Conservation (phyloP, 1,284 basidiomycete species). For the Fomes fomentarius region DNA sequence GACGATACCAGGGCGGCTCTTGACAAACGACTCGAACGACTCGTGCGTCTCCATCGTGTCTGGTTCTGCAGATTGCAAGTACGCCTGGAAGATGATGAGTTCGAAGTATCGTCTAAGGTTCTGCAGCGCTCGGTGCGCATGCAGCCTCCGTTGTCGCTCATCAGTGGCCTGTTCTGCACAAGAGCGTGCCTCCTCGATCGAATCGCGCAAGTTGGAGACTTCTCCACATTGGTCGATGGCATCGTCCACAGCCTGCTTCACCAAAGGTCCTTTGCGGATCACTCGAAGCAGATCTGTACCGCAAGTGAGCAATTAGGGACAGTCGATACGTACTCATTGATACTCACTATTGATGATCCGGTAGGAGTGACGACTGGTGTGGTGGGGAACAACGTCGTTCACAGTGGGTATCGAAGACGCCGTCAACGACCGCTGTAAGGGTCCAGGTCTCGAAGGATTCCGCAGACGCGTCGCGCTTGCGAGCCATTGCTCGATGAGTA, state of each 20-base stretch:
- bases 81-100: slow-evolving; percentile 93
- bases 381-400: slow-evolving; percentile 29
- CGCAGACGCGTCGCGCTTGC: slow-evolving; percentile 37
- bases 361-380: slow-evolving; percentile 65
- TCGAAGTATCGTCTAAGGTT: slow-evolving; percentile 89
- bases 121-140: slow-evolving; percentile 79
- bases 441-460: slow-evolving; percentile 41
- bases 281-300: slow-evolving; percentile 83
- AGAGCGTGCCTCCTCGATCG: slow-evolving; percentile 83
- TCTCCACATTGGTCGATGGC: slow-evolving; percentile 88
- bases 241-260: slow-evolving; percentile 90
- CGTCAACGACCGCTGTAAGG: slow-evolving; percentile 41
- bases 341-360: slow-evolving; percentile 78
- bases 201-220: slow-evolving; percentile 86
- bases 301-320: not conserved
- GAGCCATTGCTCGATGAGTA: slow-evolving; percentile 90
- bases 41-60: slow-evolving; percentile 81
- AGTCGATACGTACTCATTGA: not conserved
- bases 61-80: slow-evolving; percentile 84
- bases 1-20: slow-evolving; percentile 73
- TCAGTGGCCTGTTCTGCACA: slow-evolving; percentile 80
- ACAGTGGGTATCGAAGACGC: slow-evolving; percentile 38
- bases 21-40: slow-evolving; percentile 81
- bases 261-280: slow-evolving; percentile 86
- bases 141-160: slow-evolving; percentile 64